Evolutionary conservation across 2,329 filamentous ascomycete genomes (phyloP), one percentile per base, ranked within the genome.

Genomic region (Colletotrichum shisoi): DNA sequence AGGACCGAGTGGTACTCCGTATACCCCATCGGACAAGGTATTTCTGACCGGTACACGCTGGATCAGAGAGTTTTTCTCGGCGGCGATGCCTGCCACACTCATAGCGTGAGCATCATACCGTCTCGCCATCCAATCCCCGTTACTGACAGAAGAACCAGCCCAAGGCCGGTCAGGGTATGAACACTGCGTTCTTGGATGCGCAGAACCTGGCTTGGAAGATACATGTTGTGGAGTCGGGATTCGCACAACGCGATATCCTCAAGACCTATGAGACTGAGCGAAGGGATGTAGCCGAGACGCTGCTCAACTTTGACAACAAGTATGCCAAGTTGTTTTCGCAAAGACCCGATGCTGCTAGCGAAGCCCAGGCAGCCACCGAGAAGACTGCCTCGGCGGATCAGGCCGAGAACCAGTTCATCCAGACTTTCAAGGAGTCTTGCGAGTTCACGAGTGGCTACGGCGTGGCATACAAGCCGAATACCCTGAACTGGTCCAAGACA

Each of bases 201-300:
- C 87, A 93, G 68, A 98, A 97, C 77, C 83, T 98, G 46, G 94
- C 94, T 8, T 98, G 94, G 94, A 98, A 98, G 81, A 91, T 97
- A 58, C 94, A 97, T 75, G 89, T 91, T 42, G 94, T 97, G 11
- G 93, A 97, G 76, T 84, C 85, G 31, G 93, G 93, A 13, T 92
- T 96, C 71, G 92, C 93, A 1, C 80, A 88, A 37, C 89, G 91
- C 68, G 86, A 87, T 3, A 83, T 95, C 19, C 85, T 98, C 57
- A 86, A 89, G 69, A 95, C 94, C 0, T 98, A 97, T 76, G 92
- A 97, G 79, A 84, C 85, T 2, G 94, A 97, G 79, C 89, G 94
- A 64, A 94, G 92, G 76, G 84, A 90, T 63, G 90, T 96, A 48
- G 94, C 94, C 5, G 91, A 97, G 78, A 91, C 87, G 12, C 85